Evolutionary conservation across 192 early-diverging fungal species (phyloP).

Genomic region (Allomyces macrogynus): DNA sequence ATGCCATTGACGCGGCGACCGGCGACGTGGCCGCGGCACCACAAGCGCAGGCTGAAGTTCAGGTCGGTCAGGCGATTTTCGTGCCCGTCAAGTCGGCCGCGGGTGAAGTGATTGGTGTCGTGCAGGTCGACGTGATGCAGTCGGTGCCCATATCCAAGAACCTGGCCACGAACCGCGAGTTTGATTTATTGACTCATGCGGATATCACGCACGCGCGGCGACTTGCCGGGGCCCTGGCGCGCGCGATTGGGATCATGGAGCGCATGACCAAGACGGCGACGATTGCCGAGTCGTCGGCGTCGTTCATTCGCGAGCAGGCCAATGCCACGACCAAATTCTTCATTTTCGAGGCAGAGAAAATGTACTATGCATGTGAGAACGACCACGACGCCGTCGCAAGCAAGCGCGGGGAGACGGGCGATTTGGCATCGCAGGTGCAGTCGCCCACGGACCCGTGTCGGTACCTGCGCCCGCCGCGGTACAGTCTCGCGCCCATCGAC

Average conservation of each 20-base stretch:
- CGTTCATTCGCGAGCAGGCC: not conserved
- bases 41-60: not conserved
- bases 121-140: not conserved
- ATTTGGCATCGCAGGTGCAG: not conserved
- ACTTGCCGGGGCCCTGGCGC: not conserved
- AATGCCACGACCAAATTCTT: not conserved
- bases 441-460: not conserved
- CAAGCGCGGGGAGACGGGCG: not conserved
- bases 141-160: not conserved
- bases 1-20: not conserved
- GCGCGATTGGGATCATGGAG: not conserved
- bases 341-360: not conserved
- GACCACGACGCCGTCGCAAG: not conserved
- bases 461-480: not conserved
- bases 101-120: not conserved
- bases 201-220: not conserved
- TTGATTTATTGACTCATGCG: not conserved
- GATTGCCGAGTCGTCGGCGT: conserved; percentile 1
- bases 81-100: not conserved
- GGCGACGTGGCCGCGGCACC: not conserved
- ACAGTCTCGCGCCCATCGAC: not conserved
- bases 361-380: not conserved
- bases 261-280: not conserved
- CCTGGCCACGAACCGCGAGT: not conserved
- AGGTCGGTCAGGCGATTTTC: not conserved